Conservation (phyloP, 768 basidiomycete genomes). For the Collybia sordida region DNA sequence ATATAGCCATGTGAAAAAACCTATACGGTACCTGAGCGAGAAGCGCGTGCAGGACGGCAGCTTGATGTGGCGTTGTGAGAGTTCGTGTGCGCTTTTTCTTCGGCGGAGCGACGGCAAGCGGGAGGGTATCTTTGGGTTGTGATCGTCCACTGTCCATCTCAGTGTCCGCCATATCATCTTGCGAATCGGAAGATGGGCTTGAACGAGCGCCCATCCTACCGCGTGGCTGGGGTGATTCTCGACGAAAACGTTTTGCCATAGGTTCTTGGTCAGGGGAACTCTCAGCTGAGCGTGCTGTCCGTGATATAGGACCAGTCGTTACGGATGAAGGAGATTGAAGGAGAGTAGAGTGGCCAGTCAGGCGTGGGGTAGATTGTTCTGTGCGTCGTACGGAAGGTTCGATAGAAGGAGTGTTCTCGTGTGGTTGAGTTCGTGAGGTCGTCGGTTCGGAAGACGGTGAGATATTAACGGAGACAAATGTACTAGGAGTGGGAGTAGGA, state of each 20-base stretch:
- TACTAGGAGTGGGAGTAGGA: conserved; percentile 43
- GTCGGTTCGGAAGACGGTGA: conserved; percentile 30
- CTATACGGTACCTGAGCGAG: conserved; percentile 71
- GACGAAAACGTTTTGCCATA: conserved; percentile 45
- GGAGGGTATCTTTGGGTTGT: conserved; percentile 32
- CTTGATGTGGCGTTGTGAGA: conserved; percentile 85
- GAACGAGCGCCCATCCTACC: conserved; percentile 26
- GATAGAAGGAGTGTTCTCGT: conserved; percentile 33
- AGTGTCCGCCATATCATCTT: conserved; percentile 58
- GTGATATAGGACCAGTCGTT: conserved; percentile 20
- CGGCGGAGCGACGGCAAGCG: conserved; percentile 41
- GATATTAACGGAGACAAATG: conserved; percentile 32
- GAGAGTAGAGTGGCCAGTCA: conserved; percentile 21
- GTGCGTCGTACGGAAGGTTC: conserved; percentile 18
- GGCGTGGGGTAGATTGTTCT: conserved; percentile 21
- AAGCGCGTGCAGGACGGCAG: conserved; percentile 82
- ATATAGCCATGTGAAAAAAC: conserved; percentile 9
- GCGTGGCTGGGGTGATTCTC: conserved; percentile 27
- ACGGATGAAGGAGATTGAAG: conserved; percentile 21
- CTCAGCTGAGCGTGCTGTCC: conserved; percentile 24
- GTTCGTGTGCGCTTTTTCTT: conserved; percentile 86
- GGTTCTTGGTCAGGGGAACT: conserved; percentile 28
- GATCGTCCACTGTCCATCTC: conserved; percentile 50
- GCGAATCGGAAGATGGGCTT: conserved; percentile 49
- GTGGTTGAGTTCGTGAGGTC: conserved; percentile 41